phyloP scores from a whole-genome alignment of 2,329 filamentous ascomycete species.

The Cercospora canescens region DNA sequence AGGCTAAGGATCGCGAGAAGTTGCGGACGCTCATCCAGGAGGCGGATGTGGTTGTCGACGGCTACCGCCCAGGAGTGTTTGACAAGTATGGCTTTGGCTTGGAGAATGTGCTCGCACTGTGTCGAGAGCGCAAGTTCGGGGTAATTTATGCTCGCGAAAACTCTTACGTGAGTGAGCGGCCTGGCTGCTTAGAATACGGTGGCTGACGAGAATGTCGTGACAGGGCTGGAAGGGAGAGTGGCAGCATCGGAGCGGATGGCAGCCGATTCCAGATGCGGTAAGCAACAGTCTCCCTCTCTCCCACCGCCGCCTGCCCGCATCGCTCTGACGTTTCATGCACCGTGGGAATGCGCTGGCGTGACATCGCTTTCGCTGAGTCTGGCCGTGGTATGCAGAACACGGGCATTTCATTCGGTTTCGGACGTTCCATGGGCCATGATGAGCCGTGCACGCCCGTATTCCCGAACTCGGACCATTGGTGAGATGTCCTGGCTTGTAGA shows the following conservation, averaged over 20 bases:
- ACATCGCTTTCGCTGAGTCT: neutral
- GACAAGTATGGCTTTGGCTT: neutral
- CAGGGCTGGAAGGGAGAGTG: neutral
- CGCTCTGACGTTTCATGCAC: neutral
- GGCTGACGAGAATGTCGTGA: neutral
- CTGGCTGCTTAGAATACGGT: neutral
- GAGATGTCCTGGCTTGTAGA: neutral
- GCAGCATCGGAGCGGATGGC: neutral
- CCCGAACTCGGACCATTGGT: neutral
- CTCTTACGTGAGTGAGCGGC: neutral
- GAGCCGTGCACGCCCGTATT: neutral
- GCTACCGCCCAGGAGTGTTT: neutral
- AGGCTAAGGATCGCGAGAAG: neutral
- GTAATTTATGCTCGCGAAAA: neutral
- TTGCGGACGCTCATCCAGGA: neutral
- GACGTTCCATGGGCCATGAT: neutral
- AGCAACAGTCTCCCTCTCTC: neutral
- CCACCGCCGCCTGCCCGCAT: neutral
- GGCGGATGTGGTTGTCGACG: neutral
- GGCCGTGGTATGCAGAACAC: neutral
- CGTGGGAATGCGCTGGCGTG: neutral
- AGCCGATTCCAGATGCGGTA: neutral
- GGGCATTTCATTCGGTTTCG: neutral
- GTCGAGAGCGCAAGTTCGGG: neutral
- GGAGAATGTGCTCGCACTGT: neutral